These are phyloP conservation scores for Albizia julibrissin DNA, from an alignment of 306 rosid species.

Conservation along the genomic window DNA sequence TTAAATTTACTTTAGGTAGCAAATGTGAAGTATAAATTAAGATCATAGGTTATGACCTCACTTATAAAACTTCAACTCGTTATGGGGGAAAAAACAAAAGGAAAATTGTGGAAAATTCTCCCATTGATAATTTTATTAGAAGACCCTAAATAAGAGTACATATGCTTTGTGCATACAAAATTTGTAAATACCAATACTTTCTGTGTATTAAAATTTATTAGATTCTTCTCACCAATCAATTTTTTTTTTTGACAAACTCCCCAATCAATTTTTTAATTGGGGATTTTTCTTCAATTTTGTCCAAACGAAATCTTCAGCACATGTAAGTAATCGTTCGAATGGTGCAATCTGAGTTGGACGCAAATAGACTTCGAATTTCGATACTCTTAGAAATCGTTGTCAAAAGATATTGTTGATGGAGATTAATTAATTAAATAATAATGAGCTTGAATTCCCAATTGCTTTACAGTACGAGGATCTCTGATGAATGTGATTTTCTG, in stretches of 20 bases:
- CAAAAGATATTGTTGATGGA: neutral
- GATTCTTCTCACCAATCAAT: too few relatives aligned
- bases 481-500: neutral
- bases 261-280: too few relatives aligned
- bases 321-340: neutral
- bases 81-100: neutral
- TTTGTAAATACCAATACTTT: too few relatives aligned
- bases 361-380: neutral
- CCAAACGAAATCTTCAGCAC: neutral
- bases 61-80: neutral
- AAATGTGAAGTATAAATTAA: too few relatives aligned
- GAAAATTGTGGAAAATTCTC: too few relatives aligned
- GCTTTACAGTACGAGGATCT: neutral
- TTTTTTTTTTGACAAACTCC: too few relatives aligned
- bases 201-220: too few relatives aligned
- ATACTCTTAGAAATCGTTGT: neutral
- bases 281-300: too few relatives aligned
- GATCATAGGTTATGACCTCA: neutral
- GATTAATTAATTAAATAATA: neutral
- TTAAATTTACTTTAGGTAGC: too few relatives aligned
- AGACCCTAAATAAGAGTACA: too few relatives aligned
- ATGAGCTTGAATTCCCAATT: neutral
- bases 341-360: conserved; percentile 1
- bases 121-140: too few relatives aligned
- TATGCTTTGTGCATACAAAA: too few relatives aligned